Percentiles rank a stretch among this genome's conserved stretches.
Evolutionary conservation across 2,329 filamentous ascomycete species (phyloP).

Genomic region (Pestalotiopsis sp.): DNA sequence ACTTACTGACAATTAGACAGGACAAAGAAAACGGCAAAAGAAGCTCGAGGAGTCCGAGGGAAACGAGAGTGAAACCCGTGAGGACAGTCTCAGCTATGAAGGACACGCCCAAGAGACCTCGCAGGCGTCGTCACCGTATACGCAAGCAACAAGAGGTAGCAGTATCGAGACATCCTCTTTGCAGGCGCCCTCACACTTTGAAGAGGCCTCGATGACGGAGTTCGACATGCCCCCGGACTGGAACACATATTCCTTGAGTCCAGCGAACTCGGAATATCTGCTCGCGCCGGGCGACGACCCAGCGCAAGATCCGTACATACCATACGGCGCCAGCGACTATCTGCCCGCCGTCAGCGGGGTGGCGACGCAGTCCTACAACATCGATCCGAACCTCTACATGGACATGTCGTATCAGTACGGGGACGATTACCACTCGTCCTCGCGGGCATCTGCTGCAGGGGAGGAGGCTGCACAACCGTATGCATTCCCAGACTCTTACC

Average conservation of each 20-base stretch:
- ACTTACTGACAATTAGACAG: background rate
- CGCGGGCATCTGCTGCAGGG: background rate
- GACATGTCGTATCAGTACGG: slow-evolving; percentile 9
- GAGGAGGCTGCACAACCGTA: slow-evolving; percentile 17
- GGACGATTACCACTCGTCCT: background rate
- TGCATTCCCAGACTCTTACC: slow-evolving; percentile 48
- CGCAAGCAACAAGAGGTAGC: background rate
- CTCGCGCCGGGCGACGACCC: background rate
- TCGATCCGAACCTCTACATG: background rate
- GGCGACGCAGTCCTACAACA: background rate
- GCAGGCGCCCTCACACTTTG: background rate
- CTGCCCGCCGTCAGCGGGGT: background rate
- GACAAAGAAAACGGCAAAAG: slow-evolving; percentile 16
- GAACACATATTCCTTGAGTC: background rate
- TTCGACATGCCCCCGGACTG: background rate
- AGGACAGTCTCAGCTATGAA: background rate
- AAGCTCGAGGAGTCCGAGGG: background rate
- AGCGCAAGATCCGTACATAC: background rate
- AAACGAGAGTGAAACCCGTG: background rate
- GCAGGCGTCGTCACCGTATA: background rate
- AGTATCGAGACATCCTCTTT: background rate
- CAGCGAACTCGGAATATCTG: background rate
- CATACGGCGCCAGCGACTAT: background rate
- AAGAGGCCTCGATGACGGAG: background rate
- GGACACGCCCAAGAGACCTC: background rate